A percentile compares a stretch with the other conserved stretches of the same genome.
Evolutionary conservation across 306 rosid species (phyloP).

Genomic region (Neltuma alba): DNA sequence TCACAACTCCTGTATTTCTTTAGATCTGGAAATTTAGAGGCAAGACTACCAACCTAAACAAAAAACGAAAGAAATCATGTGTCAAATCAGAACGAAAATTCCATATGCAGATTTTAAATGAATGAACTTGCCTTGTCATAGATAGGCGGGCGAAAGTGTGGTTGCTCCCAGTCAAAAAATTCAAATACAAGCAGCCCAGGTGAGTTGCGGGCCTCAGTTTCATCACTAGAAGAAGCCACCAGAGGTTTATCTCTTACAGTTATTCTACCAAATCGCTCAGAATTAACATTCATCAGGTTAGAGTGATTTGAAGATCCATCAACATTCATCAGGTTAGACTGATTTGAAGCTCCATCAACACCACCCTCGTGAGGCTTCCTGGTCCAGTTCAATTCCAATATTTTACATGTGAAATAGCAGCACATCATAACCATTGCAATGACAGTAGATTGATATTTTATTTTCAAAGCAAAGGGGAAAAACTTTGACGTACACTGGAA

Average conservation of each 20-base stretch:
- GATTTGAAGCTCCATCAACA: conserved; percentile 36
- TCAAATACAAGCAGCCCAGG: conserved; percentile 42
- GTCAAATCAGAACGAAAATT: conserved; percentile 10
- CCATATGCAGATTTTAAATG: background rate
- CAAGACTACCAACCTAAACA: conserved; percentile 51
- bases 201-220: conserved; percentile 46
- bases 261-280: conserved; percentile 40
- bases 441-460: background rate
- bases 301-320: conserved; percentile 28
- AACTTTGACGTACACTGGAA: background rate
- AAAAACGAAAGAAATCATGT: conserved; percentile 11
- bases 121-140: conserved; percentile 51
- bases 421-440: background rate
- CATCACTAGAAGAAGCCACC: conserved; percentile 44
- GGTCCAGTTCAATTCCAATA: conserved; percentile 31
- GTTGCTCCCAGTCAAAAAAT: conserved; percentile 52
- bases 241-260: conserved; percentile 40
- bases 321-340: conserved; percentile 28
- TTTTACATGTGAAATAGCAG: conserved; percentile 2
- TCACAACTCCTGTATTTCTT: conserved; percentile 55
- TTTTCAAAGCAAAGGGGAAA: background rate
- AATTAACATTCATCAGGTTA: conserved; percentile 27
- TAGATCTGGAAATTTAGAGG: conserved; percentile 52
- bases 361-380: conserved; percentile 48
- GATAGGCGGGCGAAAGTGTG: conserved; percentile 56